These are phyloP conservation scores for Trichophyton mentagrophytes DNA, from an alignment of 2,329 filamentous ascomycete species.

Conservation along the genomic window DNA sequence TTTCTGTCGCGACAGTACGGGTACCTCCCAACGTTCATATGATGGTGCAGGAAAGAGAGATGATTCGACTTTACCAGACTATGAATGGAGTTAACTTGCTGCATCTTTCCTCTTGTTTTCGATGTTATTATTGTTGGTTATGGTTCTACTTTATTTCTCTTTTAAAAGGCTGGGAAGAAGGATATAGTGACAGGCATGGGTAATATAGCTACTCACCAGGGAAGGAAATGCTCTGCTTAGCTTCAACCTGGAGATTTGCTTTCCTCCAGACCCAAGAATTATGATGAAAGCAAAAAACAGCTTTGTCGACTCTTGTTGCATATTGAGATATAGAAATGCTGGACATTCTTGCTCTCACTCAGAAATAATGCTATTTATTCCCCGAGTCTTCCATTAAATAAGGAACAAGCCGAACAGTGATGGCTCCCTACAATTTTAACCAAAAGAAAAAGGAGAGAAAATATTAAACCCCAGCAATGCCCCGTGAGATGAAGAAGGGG, in stretches of 20 bases:
- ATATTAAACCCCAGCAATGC: not conserved
- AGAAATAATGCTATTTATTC: not conserved
- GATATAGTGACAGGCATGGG: not conserved
- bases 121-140: not conserved
- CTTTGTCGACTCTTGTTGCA: not conserved
- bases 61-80: not conserved
- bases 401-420: no score
- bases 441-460: no score
- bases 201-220: not conserved
- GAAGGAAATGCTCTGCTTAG: not conserved
- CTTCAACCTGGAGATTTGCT: not conserved
- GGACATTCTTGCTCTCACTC: not conserved
- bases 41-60: not conserved
- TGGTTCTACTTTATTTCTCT: not conserved
- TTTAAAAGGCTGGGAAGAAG: not conserved
- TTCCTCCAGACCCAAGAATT: not conserved
- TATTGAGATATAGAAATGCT: not conserved
- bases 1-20: conserved; percentile 13
- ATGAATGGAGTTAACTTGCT: not conserved
- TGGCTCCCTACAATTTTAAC: no score
- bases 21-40: not conserved
- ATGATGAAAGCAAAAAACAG: not conserved
- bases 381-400: no score
- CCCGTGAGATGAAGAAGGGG: not conserved
- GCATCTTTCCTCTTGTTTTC: not conserved